phyloP scores from a whole-genome alignment of 768 basidiomycete species.

The Leccinum boreale region DNA sequence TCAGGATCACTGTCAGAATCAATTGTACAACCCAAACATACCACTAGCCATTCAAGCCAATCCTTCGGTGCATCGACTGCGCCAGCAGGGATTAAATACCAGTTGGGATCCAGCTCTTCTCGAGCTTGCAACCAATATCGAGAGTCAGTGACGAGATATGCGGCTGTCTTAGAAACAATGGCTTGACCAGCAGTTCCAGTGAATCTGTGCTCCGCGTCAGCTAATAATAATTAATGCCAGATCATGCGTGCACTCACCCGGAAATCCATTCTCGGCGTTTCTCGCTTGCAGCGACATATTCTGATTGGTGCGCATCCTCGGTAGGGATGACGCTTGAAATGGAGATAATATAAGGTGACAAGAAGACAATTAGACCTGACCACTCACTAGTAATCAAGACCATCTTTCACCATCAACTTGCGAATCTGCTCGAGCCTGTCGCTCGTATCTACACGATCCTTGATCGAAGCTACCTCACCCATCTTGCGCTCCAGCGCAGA shows the following conservation, averaged over 20 bases:
- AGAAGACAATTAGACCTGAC: background rate
- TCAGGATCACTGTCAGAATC: constrained; percentile 1
- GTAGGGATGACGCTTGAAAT: constrained; percentile 63
- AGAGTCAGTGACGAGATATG: constrained; percentile 77
- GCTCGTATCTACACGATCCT: constrained; percentile 53
- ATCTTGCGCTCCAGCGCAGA: constrained; percentile 70
- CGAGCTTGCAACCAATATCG: constrained; percentile 82
- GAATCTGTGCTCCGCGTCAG: constrained; percentile 43
- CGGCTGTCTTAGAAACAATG: constrained; percentile 59
- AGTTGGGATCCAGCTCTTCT: constrained; percentile 67
- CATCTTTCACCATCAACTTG: constrained; percentile 62
- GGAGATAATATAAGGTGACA: constrained; percentile 8
- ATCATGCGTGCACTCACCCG: constrained; percentile 48
- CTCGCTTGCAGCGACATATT: constrained; percentile 75
- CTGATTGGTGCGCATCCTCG: constrained; percentile 81
- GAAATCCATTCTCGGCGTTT: constrained; percentile 77
- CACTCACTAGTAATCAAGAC: constrained; percentile 73
- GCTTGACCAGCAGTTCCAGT: constrained; percentile 69
- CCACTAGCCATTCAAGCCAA: constrained; percentile 80
- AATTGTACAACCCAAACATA: constrained; percentile 33
- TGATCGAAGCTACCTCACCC: constrained; percentile 54
- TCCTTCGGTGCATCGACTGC: constrained; percentile 52
- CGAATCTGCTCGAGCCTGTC: constrained; percentile 61
- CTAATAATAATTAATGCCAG: constrained; percentile 17
- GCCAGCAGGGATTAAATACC: constrained; percentile 65